Conservation (phyloP, 495 filamentous ascomycete species). For the Neurospora africana region DNA sequence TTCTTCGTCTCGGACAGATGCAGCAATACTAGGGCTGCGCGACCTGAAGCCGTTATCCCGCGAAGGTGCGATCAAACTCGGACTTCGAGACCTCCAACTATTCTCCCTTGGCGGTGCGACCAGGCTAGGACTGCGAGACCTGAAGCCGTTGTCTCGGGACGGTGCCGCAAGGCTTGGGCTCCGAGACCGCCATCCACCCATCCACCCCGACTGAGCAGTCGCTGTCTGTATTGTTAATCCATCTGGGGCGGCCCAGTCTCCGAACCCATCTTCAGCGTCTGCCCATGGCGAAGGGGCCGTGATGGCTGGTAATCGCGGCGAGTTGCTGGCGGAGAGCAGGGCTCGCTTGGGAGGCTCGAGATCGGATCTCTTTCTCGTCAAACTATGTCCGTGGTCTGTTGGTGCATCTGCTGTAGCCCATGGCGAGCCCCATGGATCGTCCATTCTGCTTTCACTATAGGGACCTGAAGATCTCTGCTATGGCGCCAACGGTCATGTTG, state of each 20-base stretch:
- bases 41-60: conserved; percentile 5
- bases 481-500: conserved; percentile 20
- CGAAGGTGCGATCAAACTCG: conserved; percentile 21
- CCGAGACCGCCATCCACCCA: conserved; percentile 22
- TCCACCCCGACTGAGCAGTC: conserved; percentile 25
- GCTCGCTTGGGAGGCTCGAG: conserved; percentile 36
- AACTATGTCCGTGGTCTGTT: conserved; percentile 20
- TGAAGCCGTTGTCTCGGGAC: conserved; percentile 17
- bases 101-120: conserved; percentile 24
- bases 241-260: conserved; percentile 28
- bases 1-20: conserved; percentile 18
- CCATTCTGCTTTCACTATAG: conserved; percentile 28
- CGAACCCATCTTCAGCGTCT: conserved; percentile 29
- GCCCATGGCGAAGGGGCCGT: conserved; percentile 36
- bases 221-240: neutral
- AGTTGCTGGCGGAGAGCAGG: conserved; percentile 29
- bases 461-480: neutral
- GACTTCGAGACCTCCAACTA: conserved; percentile 21
- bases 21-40: conserved; percentile 21
- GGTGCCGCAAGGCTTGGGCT: conserved; percentile 23
- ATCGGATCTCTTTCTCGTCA: conserved; percentile 22
- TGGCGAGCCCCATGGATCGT: conserved; percentile 48
- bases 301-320: conserved; percentile 20
- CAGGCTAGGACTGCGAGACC: conserved; percentile 20
- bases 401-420: conserved; percentile 31